Conservation (phyloP, 2,329 filamentous ascomycete species). For the Drechslerella coelobrocha region DNA sequence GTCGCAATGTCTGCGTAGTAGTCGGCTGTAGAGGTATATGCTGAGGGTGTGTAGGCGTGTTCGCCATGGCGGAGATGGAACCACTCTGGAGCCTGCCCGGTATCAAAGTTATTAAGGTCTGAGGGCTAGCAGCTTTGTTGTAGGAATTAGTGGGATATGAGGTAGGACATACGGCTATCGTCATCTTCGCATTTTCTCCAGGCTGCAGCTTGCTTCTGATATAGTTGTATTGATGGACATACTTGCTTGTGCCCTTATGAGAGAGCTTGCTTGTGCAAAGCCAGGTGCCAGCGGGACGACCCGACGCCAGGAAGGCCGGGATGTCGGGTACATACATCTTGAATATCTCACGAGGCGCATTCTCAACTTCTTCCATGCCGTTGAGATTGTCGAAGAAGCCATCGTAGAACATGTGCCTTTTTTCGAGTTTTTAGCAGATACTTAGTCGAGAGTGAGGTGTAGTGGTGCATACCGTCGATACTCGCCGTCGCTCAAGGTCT, state of each 20-base stretch:
- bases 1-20: conserved; percentile 72
- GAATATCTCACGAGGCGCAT: conserved; percentile 49
- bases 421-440: conserved; percentile 17
- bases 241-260: conserved; percentile 57
- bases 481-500: conserved; percentile 73
- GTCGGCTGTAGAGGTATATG: conserved; percentile 66
- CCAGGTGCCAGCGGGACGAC: conserved; percentile 65
- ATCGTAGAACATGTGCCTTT: conserved; percentile 52
- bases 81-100: conserved; percentile 38
- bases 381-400: conserved; percentile 53
- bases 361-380: conserved; percentile 48
- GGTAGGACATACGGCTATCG: conserved; percentile 63
- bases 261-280: conserved; percentile 67
- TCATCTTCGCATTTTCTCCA: conserved; percentile 72
- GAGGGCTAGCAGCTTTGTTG: background rate
- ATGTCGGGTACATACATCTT: conserved; percentile 67
- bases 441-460: conserved; percentile 57
- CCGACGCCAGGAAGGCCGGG: conserved; percentile 68
- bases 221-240: conserved; percentile 67
- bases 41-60: conserved; percentile 65
- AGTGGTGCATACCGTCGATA: conserved; percentile 61
- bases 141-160: too few species aligned
- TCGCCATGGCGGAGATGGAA: conserved; percentile 57
- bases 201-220: conserved; percentile 68
- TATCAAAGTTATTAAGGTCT: background rate